phyloP scores from a whole-genome alignment of 176 grass and related monocot species.

The Zoysia pacifica region DNA sequence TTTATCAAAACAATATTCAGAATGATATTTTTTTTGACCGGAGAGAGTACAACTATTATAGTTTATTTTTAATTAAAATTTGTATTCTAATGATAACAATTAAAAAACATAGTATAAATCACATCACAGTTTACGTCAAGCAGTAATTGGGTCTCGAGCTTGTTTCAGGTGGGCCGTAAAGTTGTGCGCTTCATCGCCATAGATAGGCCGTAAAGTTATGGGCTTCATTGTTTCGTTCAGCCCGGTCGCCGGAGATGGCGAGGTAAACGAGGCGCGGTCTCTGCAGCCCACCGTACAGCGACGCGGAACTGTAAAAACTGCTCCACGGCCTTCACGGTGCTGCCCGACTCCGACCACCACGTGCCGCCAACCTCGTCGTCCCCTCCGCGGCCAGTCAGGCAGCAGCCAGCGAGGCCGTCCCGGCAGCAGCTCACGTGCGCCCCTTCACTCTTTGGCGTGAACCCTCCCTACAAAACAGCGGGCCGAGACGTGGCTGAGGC shows the following conservation, averaged over 20 bases:
- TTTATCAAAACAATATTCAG: too few species aligned
- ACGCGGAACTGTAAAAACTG: neutral
- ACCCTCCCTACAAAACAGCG: neutral
- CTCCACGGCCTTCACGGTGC: neutral
- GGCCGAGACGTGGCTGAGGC: neutral
- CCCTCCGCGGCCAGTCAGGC: too few species aligned
- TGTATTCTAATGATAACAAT: too few species aligned
- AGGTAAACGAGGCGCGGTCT: neutral
- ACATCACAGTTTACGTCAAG: too few species aligned
- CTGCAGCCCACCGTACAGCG: neutral
- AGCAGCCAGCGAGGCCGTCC: neutral
- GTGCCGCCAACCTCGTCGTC: too few species aligned
- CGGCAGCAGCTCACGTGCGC: slow-evolving; percentile 27
- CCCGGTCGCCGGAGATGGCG: neutral
- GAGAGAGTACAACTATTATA: too few species aligned
- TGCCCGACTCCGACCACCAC: too few species aligned
- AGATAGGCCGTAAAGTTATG: neutral
- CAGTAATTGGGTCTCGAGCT: too few species aligned
- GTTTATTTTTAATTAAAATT: too few species aligned
- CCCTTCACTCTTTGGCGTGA: neutral
- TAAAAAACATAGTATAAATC: too few species aligned
- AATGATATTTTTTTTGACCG: too few species aligned
- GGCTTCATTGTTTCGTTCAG: neutral
- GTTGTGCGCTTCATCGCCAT: neutral
- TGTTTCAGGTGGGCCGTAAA: neutral